These are phyloP conservation scores for Lomentospora prolificans DNA, from an alignment of 2,329 filamentous ascomycete genomes.

Conservation along the genomic window DNA sequence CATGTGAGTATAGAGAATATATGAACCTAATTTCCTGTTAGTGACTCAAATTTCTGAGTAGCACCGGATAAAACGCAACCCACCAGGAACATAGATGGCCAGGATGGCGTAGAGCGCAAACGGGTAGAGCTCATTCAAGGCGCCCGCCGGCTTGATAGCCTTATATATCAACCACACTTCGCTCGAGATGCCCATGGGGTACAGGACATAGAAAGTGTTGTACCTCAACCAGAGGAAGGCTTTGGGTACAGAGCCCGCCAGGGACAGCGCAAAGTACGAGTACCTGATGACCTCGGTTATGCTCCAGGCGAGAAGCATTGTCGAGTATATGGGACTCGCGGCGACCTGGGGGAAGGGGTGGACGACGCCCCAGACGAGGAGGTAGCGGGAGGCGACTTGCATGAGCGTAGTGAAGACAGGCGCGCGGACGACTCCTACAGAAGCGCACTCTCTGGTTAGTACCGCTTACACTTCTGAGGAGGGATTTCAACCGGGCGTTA, in stretches of 20 bases:
- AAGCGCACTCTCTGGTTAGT: conserved; percentile 9
- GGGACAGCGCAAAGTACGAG: conserved; percentile 73
- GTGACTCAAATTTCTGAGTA: too few species aligned
- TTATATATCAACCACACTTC: conserved; percentile 74
- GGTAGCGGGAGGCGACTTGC: conserved; percentile 79
- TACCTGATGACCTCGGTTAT: conserved; percentile 90
- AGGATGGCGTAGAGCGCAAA: conserved; percentile 56
- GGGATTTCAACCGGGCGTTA: neutral
- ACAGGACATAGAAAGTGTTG: conserved; percentile 87
- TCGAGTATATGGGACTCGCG: conserved; percentile 53
- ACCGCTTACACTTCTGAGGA: neutral
- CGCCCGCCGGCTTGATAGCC: conserved; percentile 49
- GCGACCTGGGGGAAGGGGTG: conserved; percentile 61
- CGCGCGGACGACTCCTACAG: conserved; percentile 69
- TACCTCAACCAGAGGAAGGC: conserved; percentile 74
- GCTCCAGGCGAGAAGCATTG: conserved; percentile 81
- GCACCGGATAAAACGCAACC: conserved; percentile 21
- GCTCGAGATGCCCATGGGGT: conserved; percentile 82
- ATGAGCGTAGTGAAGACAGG: conserved; percentile 77
- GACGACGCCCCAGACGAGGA: conserved; percentile 82
- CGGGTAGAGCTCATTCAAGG: conserved; percentile 38
- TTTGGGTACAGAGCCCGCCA: conserved; percentile 51
- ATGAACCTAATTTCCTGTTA: conserved; percentile 48
- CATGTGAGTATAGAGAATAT: conserved; percentile 90
- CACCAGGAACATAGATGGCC: conserved; percentile 71